Percentiles rank a stretch among this genome's conserved stretches.
Conservation (phyloP, 2,329 filamentous ascomycete species). For the Ampelomyces quisqualis region DNA sequence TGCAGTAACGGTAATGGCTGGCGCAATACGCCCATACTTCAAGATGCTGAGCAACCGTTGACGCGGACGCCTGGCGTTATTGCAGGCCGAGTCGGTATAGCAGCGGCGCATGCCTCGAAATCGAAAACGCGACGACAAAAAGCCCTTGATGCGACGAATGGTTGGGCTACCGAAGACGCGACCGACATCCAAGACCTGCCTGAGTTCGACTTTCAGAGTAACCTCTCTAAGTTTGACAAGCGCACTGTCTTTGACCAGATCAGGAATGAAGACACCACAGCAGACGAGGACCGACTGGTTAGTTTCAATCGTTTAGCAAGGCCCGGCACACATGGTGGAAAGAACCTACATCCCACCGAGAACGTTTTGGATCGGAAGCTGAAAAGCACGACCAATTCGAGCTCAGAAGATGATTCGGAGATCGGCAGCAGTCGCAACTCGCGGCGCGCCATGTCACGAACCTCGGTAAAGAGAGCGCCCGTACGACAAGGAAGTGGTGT, state of each 20-base stretch:
- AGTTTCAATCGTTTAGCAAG: constrained; percentile 72
- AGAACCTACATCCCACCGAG: constrained; percentile 88
- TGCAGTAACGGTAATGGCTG: constrained; percentile 61
- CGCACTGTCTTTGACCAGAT: constrained; percentile 88
- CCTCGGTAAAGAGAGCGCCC: constrained; percentile 43
- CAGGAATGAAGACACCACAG: constrained; percentile 79
- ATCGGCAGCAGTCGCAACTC: constrained; percentile 44
- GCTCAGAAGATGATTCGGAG: constrained; percentile 42
- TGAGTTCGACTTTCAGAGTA: constrained; percentile 90
- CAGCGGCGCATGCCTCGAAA: constrained; percentile 42
- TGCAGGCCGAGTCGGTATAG: constrained; percentile 39
- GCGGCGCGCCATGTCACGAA: constrained; percentile 43
- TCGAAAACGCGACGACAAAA: constrained; percentile 51
- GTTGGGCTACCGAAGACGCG: constrained; percentile 94
- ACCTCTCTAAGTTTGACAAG: constrained; percentile 94
- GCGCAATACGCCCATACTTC: constrained; percentile 66
- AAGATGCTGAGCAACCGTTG: constrained; percentile 55
- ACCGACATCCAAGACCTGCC: constrained; percentile 91
- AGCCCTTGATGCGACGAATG: constrained; percentile 64
- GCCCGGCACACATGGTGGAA: constrained; percentile 63
- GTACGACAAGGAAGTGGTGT: constrained; percentile 46
- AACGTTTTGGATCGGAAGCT: constrained; percentile 72
- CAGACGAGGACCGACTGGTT: constrained; percentile 88
- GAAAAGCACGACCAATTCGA: constrained; percentile 39
- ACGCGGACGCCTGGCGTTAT: constrained; percentile 42